Evolutionary conservation across 1,284 basidiomycete species (phyloP).

Genomic region (Albatrellus sp.): DNA sequence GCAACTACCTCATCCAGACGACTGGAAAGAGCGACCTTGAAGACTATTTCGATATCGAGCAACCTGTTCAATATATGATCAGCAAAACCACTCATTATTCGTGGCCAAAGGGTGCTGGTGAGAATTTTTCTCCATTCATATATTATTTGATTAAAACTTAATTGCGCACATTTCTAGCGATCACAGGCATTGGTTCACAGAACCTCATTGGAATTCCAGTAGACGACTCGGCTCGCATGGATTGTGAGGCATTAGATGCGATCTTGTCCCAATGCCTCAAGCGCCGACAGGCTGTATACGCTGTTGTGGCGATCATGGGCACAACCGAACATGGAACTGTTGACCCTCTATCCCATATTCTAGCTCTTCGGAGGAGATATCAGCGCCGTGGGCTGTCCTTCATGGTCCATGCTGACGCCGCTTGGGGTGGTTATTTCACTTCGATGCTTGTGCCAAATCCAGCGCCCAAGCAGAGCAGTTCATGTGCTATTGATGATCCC

Average conservation of each 20-base stretch:
- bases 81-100: slow-evolving; percentile 30
- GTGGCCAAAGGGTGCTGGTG: slow-evolving; percentile 36
- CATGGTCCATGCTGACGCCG: slow-evolving; percentile 30
- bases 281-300: slow-evolving; percentile 23
- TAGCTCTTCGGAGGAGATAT: slow-evolving; percentile 23
- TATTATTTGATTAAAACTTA: neutral
- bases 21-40: slow-evolving; percentile 23
- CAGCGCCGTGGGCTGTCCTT: slow-evolving; percentile 24
- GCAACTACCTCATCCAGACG: slow-evolving; percentile 23
- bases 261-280: slow-evolving; percentile 21
- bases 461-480: neutral
- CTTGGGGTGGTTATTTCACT: slow-evolving; percentile 36
- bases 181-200: slow-evolving; percentile 29
- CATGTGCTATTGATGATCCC: slow-evolving; percentile 8
- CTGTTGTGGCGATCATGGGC: slow-evolving; percentile 32
- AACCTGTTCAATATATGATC: slow-evolving; percentile 17
- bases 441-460: slow-evolving; percentile 18
- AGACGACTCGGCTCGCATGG: slow-evolving; percentile 26
- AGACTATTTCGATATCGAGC: slow-evolving; percentile 15
- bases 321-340: slow-evolving; percentile 33
- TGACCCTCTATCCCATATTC: slow-evolving; percentile 28
- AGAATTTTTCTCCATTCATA: slow-evolving; percentile 1
- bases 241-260: slow-evolving; percentile 17
- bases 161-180: slow-evolving; percentile 16
- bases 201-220: slow-evolving; percentile 25